Evolutionary conservation across 2,329 filamentous ascomycete genomes (phyloP).

Genomic region (Colletotrichum zoysiae): DNA sequence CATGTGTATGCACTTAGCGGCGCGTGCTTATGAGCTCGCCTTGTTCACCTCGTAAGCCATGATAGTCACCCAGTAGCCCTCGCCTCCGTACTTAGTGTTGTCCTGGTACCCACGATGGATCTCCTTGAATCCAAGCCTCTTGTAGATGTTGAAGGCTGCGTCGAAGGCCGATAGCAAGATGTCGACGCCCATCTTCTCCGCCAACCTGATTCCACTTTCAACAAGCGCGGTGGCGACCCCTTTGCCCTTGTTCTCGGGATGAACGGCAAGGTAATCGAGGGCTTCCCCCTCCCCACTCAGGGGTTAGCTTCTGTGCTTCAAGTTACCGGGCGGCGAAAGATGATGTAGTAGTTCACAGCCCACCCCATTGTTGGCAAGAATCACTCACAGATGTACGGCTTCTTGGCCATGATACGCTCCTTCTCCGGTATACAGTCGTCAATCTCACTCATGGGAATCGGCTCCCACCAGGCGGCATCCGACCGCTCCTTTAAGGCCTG

Average conservation of each 20-base stretch:
- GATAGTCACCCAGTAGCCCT: constrained; percentile 27
- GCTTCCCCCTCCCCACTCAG: constrained; percentile 18
- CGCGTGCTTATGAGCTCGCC: background rate
- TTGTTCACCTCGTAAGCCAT: constrained; percentile 18
- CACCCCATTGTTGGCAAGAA: background rate
- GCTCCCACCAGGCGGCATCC: constrained; percentile 37
- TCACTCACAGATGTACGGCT: constrained; percentile 42
- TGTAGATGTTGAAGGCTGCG: constrained; percentile 44
- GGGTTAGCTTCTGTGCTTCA: background rate
- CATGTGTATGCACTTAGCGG: too few species aligned
- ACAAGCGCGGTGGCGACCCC: constrained; percentile 46
- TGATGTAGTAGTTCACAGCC: background rate
- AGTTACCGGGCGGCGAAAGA: too few species aligned
- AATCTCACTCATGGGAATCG: constrained; percentile 17
- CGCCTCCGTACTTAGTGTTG: constrained; percentile 38
- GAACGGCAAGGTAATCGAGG: constrained; percentile 48
- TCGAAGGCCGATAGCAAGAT: constrained; percentile 46
- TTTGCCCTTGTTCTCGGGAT: constrained; percentile 47
- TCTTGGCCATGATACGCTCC: constrained; percentile 23
- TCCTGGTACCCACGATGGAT: constrained; percentile 46
- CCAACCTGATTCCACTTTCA: constrained; percentile 45
- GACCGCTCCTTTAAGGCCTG: constrained; percentile 24
- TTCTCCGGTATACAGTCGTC: constrained; percentile 35
- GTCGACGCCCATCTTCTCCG: constrained; percentile 45
- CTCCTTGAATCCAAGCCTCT: constrained; percentile 45